Conservation (phyloP, 768 basidiomycete genomes). For the Melanogaster broomeanus region DNA sequence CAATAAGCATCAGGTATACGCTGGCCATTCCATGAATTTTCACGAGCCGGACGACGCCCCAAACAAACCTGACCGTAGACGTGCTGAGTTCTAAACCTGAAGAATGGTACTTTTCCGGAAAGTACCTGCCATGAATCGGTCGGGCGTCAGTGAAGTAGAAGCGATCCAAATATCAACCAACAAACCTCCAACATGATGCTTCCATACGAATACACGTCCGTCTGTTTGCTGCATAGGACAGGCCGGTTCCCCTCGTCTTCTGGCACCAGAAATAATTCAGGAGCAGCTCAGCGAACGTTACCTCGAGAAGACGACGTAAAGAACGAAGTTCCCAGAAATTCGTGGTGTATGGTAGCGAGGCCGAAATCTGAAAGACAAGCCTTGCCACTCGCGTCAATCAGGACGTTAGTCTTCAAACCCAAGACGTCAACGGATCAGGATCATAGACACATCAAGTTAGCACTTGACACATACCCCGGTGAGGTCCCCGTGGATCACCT, state of each 20-base stretch:
- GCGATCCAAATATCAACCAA: slow-evolving; percentile 3
- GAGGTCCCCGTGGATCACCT: slow-evolving; percentile 33
- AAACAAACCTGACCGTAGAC: neutral
- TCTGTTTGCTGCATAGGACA: neutral
- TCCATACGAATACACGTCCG: neutral
- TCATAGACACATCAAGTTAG: neutral
- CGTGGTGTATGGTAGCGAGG: slow-evolving; percentile 38
- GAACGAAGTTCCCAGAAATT: slow-evolving; percentile 31
- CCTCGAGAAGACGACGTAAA: slow-evolving; percentile 1
- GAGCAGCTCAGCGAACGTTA: slow-evolving; percentile 6
- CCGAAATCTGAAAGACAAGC: slow-evolving; percentile 39
- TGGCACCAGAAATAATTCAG: slow-evolving; percentile 2
- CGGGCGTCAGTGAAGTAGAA: neutral
- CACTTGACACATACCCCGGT: slow-evolving; percentile 23
- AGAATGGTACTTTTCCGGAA: neutral
- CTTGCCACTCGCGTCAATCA: neutral
- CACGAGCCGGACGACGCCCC: too few relatives aligned
- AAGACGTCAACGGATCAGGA: neutral
- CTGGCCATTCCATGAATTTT: too few relatives aligned
- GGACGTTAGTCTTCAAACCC: slow-evolving; percentile 2
- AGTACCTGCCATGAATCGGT: neutral
- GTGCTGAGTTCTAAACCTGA: neutral
- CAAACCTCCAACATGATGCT: neutral
- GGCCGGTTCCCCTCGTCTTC: neutral
- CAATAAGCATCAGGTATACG: neutral